phyloP scores from a whole-genome alignment of 2,329 filamentous ascomycete species.

The Sarocladium strictum region DNA sequence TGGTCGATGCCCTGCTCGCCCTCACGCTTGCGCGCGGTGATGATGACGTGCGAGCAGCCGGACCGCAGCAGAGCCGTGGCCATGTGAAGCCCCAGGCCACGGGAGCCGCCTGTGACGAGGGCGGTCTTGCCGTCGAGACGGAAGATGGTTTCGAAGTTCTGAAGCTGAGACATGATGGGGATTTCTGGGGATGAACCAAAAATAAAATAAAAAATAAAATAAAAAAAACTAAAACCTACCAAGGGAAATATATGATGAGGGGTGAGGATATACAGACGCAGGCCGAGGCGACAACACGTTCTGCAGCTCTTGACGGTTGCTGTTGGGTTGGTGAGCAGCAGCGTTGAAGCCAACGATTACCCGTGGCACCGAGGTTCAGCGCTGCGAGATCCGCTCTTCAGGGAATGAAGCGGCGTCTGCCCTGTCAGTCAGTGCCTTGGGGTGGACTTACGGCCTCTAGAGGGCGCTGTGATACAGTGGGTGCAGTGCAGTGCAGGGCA shows the following conservation, averaged over 20 bases:
- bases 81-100: slow-evolving; percentile 52
- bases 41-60: slow-evolving; percentile 65
- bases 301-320: too few relatives aligned
- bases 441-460: too few relatives aligned
- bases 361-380: slow-evolving; percentile 5
- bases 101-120: slow-evolving; percentile 42
- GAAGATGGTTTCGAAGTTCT: slow-evolving; percentile 22
- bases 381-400: not conserved
- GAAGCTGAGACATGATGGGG: slow-evolving; percentile 22
- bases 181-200: not conserved
- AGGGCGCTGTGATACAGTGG: too few relatives aligned
- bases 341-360: not conserved
- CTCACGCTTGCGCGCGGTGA: slow-evolving; percentile 63
- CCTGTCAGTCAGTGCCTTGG: too few relatives aligned
- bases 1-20: slow-evolving; percentile 50
- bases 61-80: slow-evolving; percentile 63
- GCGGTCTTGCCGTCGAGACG: slow-evolving; percentile 34
- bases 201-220: not conserved
- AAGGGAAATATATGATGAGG: too few relatives aligned
- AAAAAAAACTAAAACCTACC: not conserved
- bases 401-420: too few relatives aligned
- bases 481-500: too few relatives aligned
- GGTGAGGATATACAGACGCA: too few relatives aligned
- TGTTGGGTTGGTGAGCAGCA: too few relatives aligned
- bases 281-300: too few relatives aligned